Percentiles rank a stretch among this genome's conserved stretches.
These are phyloP conservation scores for Euphorbia pulcherrima DNA, from an alignment of 345 rosid genomes.

Conservation along the genomic window DNA sequence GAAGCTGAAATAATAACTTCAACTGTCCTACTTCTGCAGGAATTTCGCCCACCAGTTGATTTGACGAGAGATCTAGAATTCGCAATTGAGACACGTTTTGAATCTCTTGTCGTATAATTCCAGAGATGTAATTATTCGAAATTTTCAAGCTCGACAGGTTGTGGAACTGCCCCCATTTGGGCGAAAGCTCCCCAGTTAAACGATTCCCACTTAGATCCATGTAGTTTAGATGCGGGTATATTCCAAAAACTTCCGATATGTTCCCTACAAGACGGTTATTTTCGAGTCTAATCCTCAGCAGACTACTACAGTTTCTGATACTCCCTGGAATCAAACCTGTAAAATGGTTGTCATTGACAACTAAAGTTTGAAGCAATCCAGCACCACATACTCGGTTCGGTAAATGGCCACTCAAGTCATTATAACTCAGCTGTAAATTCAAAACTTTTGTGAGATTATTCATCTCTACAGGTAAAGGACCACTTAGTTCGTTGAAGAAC, in stretches of 20 bases:
- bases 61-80: background rate
- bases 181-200: slow-evolving; percentile 13
- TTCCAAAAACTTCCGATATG: background rate
- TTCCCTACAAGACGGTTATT: background rate
- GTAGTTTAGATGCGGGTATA: background rate
- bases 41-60: background rate
- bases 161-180: background rate
- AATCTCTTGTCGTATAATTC: background rate
- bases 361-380: background rate
- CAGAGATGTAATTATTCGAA: background rate
- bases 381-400: background rate
- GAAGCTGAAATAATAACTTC: background rate
- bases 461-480: background rate
- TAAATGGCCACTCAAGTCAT: background rate
- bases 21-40: slow-evolving; percentile 2
- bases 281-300: background rate
- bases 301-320: background rate
- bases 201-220: background rate
- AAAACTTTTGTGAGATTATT: background rate
- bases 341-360: background rate
- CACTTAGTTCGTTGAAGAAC: background rate
- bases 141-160: slow-evolving; percentile 1
- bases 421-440: background rate
- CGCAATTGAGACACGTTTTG: background rate
- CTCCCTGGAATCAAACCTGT: background rate